Evolutionary conservation across 2,329 filamentous ascomycete species (phyloP), one percentile per base, ranked within the genome.

Genomic region (Lachnellula cervina): DNA sequence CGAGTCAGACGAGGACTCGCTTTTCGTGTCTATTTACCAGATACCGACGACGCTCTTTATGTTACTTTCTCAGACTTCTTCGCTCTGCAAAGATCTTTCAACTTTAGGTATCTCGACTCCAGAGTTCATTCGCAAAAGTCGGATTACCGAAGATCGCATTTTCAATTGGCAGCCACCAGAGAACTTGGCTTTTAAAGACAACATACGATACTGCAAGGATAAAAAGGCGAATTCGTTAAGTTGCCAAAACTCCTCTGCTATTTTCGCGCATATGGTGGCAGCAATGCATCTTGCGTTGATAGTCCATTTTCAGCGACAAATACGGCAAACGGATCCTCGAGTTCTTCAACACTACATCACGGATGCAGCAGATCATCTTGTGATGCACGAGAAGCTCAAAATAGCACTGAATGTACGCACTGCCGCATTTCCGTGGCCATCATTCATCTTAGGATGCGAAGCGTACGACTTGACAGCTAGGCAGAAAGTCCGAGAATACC

Each of bases 11-110:
- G 55, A 60, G 28, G 57, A 59, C 35, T 49, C 57, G 7, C 43
- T 59, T 2, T 59, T 59, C 17, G 46, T 59, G 2, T 57, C 58
- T 4, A 60, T 60, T n/a, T 60, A 60, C 32, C 55, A 57, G 19
- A 49, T 60, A 34, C 58, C 58, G 8, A 60, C 52, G 5, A 55
- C 51, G 4, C 49, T 60, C 13, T 34, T 60, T n/a, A 55, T 50
- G 28, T 43, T 60, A 11, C 53, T 60, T 5, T 57, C 58, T 6
- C 58, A 60, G 38, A 60, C 58, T 23, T 58, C 58, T 4, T 52
- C 58, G 28, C 51, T 56, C 28, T 51, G 52, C 51, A 54, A 60
- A 44, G 42, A 44, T 11, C 6, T 9, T 17, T 21, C 42, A 13
- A 11, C 11, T 5, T 25, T 21, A 23, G 19, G 19, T 5, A 34